phyloP scores from a whole-genome alignment of 495 filamentous ascomycete genomes.

The Talaromyces stipitatus region DNA sequence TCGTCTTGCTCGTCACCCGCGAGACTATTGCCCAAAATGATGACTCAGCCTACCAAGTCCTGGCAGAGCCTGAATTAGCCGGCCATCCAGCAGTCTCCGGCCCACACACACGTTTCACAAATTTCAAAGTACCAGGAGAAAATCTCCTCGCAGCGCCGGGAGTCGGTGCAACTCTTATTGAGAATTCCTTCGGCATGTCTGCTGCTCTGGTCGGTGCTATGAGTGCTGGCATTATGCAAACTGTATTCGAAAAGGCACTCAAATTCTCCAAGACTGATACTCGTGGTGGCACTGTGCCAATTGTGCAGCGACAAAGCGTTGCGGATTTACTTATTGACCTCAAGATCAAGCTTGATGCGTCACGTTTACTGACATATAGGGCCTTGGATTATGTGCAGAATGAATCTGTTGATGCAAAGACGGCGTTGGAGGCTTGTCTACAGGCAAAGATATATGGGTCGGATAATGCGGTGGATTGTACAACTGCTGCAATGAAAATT shows the following conservation, averaged over 20 bases:
- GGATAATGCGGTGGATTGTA: slow-evolving; percentile 37
- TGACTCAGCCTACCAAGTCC: slow-evolving; percentile 27
- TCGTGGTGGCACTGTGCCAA: slow-evolving; percentile 29
- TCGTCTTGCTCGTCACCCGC: slow-evolving; percentile 42
- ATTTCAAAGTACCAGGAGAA: slow-evolving; percentile 36
- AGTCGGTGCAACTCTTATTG: slow-evolving; percentile 27
- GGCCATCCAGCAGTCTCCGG: slow-evolving; percentile 41
- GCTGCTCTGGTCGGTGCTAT: slow-evolving; percentile 47
- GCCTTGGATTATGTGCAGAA: neutral
- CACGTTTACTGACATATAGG: slow-evolving; percentile 8
- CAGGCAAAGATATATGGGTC: slow-evolving; percentile 47
- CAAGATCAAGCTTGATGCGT: slow-evolving; percentile 47
- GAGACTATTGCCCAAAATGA: slow-evolving; percentile 35
- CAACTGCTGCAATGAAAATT: slow-evolving; percentile 40
- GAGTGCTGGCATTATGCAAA: slow-evolving; percentile 44
- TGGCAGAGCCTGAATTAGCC: slow-evolving; percentile 29
- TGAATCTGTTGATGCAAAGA: neutral
- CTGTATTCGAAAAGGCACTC: slow-evolving; percentile 44
- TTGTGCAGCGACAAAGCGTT: slow-evolving; percentile 41
- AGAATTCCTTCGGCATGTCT: slow-evolving; percentile 31
- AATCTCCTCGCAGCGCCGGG: slow-evolving; percentile 39
- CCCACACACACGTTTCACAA: slow-evolving; percentile 38
- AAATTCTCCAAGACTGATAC: slow-evolving; percentile 37
- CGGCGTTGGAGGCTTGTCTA: slow-evolving; percentile 16
- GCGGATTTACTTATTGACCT: slow-evolving; percentile 43